Conservation (phyloP, 345 rosid species). For the Eucalyptus paniculata region DNA sequence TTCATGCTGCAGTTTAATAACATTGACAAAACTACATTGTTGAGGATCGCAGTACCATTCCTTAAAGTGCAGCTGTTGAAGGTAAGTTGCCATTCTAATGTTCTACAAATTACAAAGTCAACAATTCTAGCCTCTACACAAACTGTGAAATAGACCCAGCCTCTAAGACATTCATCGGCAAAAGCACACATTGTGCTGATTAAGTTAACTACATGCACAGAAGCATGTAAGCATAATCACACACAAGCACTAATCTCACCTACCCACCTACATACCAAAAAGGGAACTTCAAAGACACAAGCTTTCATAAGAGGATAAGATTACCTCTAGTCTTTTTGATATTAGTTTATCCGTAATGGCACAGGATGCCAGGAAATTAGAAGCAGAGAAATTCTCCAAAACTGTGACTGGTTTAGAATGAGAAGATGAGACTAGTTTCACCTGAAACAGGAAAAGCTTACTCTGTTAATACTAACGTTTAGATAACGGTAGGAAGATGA, state of each 20-base stretch:
- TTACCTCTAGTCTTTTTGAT: slow-evolving; percentile 74
- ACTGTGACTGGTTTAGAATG: slow-evolving; percentile 21
- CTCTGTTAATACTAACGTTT: not conserved
- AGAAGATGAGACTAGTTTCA: slow-evolving; percentile 24
- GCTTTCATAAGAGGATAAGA: not conserved
- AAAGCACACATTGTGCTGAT: not conserved
- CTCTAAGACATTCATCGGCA: not conserved
- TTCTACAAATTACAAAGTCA: not conserved
- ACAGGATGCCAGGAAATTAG: slow-evolving; percentile 33
- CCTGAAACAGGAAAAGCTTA: slow-evolving; percentile 26
- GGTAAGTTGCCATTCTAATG: not conserved
- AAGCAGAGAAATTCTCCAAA: slow-evolving; percentile 47
- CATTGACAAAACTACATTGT: not conserved
- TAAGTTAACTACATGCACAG: not conserved
- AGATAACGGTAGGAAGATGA: not conserved
- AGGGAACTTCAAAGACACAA: not conserved
- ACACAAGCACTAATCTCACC: not conserved
- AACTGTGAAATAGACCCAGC: not conserved
- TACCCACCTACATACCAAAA: not conserved
- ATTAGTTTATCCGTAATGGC: slow-evolving; percentile 52
- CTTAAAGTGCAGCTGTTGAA: not conserved
- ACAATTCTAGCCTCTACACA: not conserved
- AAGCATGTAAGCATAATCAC: not conserved
- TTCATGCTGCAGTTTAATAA: not conserved
- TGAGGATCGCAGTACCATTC: not conserved